Evolutionary conservation across 495 filamentous ascomycete genomes (phyloP).

Genomic region (Aspergillus sclerotioniger): DNA sequence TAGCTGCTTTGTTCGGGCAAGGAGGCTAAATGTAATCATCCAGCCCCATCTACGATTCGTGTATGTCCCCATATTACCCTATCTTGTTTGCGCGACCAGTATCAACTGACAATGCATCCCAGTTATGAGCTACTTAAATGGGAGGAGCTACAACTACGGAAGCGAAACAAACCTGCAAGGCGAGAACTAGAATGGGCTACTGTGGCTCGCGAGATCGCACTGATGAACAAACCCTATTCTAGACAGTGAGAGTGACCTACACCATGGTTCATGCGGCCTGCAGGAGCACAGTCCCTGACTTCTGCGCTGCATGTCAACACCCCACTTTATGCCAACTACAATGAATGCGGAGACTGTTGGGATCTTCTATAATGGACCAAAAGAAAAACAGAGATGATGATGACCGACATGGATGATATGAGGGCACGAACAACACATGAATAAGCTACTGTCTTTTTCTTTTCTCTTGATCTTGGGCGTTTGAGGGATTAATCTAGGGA

Average conservation of each 20-base stretch:
- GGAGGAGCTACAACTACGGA: slow-evolving; percentile 66
- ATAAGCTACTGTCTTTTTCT: slow-evolving; percentile 6
- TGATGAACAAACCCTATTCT: slow-evolving; percentile 91
- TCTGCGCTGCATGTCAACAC: not conserved
- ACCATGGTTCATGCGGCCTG: not conserved
- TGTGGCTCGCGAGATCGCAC: slow-evolving; percentile 83
- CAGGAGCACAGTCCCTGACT: not conserved
- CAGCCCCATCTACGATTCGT: slow-evolving; percentile 69
- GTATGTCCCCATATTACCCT: slow-evolving; percentile 32
- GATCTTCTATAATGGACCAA: not conserved
- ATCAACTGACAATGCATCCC: slow-evolving; percentile 14
- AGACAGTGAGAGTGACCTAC: slow-evolving; percentile 11
- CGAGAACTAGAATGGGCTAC: slow-evolving; percentile 90
- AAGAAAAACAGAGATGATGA: not conserved
- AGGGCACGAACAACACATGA: slow-evolving; percentile 9
- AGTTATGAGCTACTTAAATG: slow-evolving; percentile 81
- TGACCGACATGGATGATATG: slow-evolving; percentile 6
- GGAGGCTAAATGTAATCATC: slow-evolving; percentile 76
- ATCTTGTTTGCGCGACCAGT: too few relatives aligned
- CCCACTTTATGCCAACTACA: not conserved
- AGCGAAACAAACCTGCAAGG: slow-evolving; percentile 47
- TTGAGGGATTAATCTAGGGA: slow-evolving; percentile 14
- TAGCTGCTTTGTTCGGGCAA: slow-evolving; percentile 88
- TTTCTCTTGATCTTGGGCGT: slow-evolving; percentile 18
- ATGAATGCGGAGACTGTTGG: not conserved